Base-by-base conservation (phyloP, 1,284 basidiomycete species). In the Ustilago tritici region DNA sequence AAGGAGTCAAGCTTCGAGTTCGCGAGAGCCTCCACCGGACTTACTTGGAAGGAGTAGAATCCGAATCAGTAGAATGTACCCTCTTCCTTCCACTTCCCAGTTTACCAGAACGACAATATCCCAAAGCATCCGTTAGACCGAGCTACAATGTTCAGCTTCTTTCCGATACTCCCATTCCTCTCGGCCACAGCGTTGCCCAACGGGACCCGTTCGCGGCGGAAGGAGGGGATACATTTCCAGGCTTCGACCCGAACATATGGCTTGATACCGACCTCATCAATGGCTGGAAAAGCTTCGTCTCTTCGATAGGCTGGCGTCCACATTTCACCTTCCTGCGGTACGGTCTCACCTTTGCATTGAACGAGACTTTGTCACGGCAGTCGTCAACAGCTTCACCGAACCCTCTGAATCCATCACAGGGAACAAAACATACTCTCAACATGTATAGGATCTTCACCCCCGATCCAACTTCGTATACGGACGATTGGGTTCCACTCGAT, bases 381-480 rank as follows among this genome's bases (percentile, higher is more conserved):
- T 61, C 65, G 0, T 61, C 66, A 32, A 65, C 61, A 0, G 35
- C 56, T 1, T 52, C 31, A 0, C 50, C 64, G 3, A 64, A 63
- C 14, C 58, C 68, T 3, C 23, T 65, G 31, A 70, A 73, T 15
- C 75, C 75, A 2, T 19, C 57, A 2, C 64, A 65, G 34, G 4
- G n/a, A 1, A 78, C 76, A 3, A 65, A 59, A 32, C 50, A 71
- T 36, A 63, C 56, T 0, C 59, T 78, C 31, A 65, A 65, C 56
- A 61, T 78, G 40, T 78, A 69, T 47, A 58, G 71, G n/a, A 71
- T 78, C 61, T 78, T 78, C 19, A 61, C 57, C 8, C 67, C 64
- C n/a, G 71, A 74, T 36, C 76, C 71, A 14, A 65, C 58, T 4
- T 71, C 58, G 4, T 74, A 65, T 23, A 67, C 65, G 0, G 61